Percentiles rank a stretch among this genome's conserved stretches.
Conservation (phyloP, 139 green algal genomes). For the Spirogloea muscicola region DNA sequence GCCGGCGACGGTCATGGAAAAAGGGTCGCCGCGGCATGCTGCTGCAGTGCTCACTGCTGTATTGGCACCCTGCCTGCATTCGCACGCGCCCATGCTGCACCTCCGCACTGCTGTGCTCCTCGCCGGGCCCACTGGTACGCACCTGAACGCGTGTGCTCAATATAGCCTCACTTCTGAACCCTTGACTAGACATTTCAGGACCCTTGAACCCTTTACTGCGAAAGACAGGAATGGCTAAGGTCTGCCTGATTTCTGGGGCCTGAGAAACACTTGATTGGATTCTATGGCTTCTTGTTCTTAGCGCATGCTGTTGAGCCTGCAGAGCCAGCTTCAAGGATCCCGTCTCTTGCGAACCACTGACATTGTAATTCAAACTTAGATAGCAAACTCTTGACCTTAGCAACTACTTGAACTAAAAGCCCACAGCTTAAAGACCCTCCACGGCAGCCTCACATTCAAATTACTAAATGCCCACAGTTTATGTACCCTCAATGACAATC, state of each 20-base stretch:
- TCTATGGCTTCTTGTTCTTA: background rate
- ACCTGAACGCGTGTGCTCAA: background rate
- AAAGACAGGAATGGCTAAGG: background rate
- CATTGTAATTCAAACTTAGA: too few species aligned
- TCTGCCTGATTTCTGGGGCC: background rate
- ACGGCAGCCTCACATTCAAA: too few species aligned
- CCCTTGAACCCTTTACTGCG: background rate
- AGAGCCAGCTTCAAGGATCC: too few species aligned
- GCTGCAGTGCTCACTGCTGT: background rate
- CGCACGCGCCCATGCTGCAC: background rate
- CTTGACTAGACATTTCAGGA: background rate
- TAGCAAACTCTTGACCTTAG: too few species aligned
- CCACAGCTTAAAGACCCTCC: too few species aligned
- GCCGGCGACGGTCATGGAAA: background rate
- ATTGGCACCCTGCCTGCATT: conserved; percentile 9
- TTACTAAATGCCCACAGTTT: too few species aligned
- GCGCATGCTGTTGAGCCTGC: background rate
- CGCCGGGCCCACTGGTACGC: conserved; percentile 6
- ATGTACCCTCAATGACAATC: too few species aligned
- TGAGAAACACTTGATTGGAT: too few species aligned
- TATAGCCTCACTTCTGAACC: background rate
- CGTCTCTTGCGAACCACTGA: too few species aligned
- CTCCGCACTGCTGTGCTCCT: conserved; percentile 16
- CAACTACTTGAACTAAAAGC: too few species aligned
- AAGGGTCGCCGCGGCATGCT: background rate